Base-by-base conservation (phyloP, 257 asterid genomes). In the Nicotiana tabacum region DNA sequence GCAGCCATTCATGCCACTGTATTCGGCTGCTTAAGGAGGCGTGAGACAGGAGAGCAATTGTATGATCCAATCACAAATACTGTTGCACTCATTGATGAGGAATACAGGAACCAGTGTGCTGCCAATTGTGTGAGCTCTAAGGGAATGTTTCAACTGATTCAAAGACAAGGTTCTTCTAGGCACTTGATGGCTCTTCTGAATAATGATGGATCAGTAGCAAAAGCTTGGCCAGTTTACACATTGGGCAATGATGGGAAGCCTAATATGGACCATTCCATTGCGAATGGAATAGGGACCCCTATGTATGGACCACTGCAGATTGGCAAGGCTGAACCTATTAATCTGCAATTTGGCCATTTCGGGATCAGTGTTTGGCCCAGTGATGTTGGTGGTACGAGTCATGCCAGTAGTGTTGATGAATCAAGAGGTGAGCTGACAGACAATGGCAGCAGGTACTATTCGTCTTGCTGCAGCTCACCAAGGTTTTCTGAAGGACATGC, bases 381-480 rank as follows among this genome's bases (percentile, higher is more conserved):
- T 86, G 98, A 96, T 89, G 90, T 90, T 29, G 98, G 98, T 65
- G 94, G 97, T 29, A 93, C 98, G 18, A 96, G 99, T 83, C 97
- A 85, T 88, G 95, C 98, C 56, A 89, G 98, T 89, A 96, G 98
- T 43, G 86, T 94, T 48, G 98, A 96, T 85, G 98, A 92, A 66
- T 92, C 95, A 7, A 94, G 86, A 80, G 98, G 97, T 64, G 98
- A 96, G 67, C 85, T 89, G 82, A 93, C 98, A 4, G 99, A 96
- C 86, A 93, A 81, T 81, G 97, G 98, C 32, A 93, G 98, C 85
- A 90, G 91, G 86, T 91, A 91, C 88, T 83, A 83, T 27, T 96
- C 99, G 3, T 96, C 99, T n/a, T 91, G 97, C 90, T 92, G 98
- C 91, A 96, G 99, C 88, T 92, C 99, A 9, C 99, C 99, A 0